A percentile compares a stretch with the other conserved stretches of the same genome.
These are phyloP conservation scores for Chytridium lagenaria DNA, from an alignment of 371 early-diverging fungal species.

Conservation along the genomic window DNA sequence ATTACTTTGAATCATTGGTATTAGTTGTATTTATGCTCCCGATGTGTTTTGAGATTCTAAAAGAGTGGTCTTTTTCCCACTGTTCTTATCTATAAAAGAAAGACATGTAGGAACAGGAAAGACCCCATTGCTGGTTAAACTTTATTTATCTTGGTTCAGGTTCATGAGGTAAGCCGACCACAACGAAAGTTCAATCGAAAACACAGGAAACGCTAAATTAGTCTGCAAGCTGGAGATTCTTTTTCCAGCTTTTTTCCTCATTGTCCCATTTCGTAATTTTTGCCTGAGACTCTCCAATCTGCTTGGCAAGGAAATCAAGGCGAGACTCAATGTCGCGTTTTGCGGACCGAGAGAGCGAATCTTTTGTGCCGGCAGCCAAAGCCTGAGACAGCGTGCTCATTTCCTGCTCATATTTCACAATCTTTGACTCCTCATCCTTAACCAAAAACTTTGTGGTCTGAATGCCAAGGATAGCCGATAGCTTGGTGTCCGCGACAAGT, in stretches of 20 bases:
- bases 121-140: too few species aligned
- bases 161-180: too few species aligned
- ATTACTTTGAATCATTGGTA: too few species aligned
- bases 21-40: too few species aligned
- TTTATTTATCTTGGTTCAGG: too few species aligned
- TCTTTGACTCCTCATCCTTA: constrained; percentile 68
- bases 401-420: constrained; percentile 75
- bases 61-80: too few species aligned
- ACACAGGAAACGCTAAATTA: too few species aligned
- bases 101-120: too few species aligned
- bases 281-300: constrained; percentile 58
- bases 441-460: constrained; percentile 72
- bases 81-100: too few species aligned
- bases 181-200: too few species aligned
- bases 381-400: constrained; percentile 51
- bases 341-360: constrained; percentile 25
- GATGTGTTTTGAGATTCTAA: too few species aligned
- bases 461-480: constrained; percentile 81
- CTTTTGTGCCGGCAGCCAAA: constrained; percentile 2
- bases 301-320: constrained; percentile 62
- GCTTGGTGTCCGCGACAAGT: constrained; percentile 69
- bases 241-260: constrained; percentile 55
- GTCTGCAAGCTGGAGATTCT: constrained; percentile 48
- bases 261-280: constrained; percentile 62
- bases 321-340: constrained; percentile 59